phyloP scores from a whole-genome alignment of 129 eudicot genomes.

The Flaveria linearis region DNA sequence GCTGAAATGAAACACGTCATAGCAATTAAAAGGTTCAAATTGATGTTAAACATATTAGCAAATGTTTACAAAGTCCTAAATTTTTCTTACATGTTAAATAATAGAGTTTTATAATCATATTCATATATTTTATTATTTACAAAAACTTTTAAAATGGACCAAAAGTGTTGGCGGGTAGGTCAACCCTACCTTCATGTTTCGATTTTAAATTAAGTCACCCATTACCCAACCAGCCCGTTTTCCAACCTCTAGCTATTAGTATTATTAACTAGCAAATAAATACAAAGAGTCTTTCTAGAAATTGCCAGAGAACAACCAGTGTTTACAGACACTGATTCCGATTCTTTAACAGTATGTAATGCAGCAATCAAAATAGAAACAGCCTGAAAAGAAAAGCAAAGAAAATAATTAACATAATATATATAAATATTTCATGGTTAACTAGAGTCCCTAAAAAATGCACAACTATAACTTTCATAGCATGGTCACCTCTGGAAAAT shows the following conservation, averaged over 20 bases:
- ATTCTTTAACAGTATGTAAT: slow-evolving; percentile 79
- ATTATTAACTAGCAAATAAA: slow-evolving; percentile 4
- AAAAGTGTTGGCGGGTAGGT: neutral
- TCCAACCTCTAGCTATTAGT: neutral
- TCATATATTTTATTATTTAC: neutral
- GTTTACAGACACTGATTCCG: slow-evolving; percentile 56
- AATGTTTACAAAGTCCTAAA: neutral
- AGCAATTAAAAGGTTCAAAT: neutral
- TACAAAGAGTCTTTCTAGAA: slow-evolving; percentile 2
- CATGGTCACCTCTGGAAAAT: slow-evolving; percentile 78
- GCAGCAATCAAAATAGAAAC: slow-evolving; percentile 74
- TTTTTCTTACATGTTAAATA: neutral
- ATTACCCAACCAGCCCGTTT: slow-evolving; percentile 5
- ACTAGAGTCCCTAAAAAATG: slow-evolving; percentile 6
- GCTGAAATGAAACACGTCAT: neutral
- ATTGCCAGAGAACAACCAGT: slow-evolving; percentile 45
- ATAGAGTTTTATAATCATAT: neutral
- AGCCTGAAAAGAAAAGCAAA: slow-evolving; percentile 49
- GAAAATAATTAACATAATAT: neutral
- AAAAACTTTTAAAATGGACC: neutral
- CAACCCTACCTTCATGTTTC: neutral
- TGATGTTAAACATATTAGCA: neutral
- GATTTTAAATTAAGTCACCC: neutral
- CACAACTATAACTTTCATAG: slow-evolving; percentile 17
- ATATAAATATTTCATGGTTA: neutral